A percentile compares a stretch with the other conserved stretches of the same genome.
phyloP scores from a whole-genome alignment of 306 rosid genomes.

The Sesbania bispinosa region DNA sequence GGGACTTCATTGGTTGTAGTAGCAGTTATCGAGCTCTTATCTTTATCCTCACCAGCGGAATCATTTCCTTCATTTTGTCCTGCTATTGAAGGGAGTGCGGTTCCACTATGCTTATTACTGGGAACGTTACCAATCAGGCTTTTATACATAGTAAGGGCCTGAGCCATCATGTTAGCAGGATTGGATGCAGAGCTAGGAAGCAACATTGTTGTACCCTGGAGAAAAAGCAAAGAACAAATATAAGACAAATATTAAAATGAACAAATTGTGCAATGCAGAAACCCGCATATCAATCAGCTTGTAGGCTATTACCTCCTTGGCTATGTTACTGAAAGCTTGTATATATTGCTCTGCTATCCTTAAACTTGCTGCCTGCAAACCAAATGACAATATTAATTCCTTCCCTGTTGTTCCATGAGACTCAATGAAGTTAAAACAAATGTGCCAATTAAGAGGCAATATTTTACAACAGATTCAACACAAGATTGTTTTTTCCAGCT shows the following conservation, averaged over 20 bases:
- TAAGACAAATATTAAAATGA: background rate
- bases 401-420: background rate
- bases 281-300: background rate
- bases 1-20: conserved; percentile 7
- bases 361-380: conserved; percentile 88
- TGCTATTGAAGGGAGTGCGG: conserved; percentile 23
- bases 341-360: conserved; percentile 91
- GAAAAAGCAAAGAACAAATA: background rate
- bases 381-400: conserved; percentile 29
- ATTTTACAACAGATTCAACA: conserved; percentile 3
- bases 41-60: conserved; percentile 32
- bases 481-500: background rate
- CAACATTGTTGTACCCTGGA: conserved; percentile 90
- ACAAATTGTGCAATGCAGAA: background rate
- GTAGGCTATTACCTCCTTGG: conserved; percentile 71
- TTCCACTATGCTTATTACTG: conserved; percentile 26
- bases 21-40: conserved; percentile 11
- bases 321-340: conserved; percentile 80
- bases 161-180: conserved; percentile 92
- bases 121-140: conserved; percentile 61
- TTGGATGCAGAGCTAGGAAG: conserved; percentile 86
- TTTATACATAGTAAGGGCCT: conserved; percentile 88
- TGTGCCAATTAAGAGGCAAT: background rate
- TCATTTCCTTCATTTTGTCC: conserved; percentile 30
- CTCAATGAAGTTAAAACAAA: background rate